Percentiles rank a stretch among this genome's conserved stretches.
phyloP scores from a whole-genome alignment of 495 filamentous ascomycete species.

The Trichocladium antarcticum region DNA sequence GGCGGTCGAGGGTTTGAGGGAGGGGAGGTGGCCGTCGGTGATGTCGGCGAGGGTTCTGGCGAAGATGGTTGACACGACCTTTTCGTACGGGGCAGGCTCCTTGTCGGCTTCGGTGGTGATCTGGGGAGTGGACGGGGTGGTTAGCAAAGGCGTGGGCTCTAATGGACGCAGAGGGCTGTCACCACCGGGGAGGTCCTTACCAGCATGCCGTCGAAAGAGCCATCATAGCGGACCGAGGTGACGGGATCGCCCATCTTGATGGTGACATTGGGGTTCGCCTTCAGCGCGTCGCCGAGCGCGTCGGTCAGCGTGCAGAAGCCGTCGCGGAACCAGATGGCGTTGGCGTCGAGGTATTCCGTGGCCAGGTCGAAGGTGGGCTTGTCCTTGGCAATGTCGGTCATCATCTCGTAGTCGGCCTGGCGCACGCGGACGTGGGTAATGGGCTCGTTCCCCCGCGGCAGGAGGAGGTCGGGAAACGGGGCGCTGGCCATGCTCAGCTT shows the following conservation, averaged over 20 bases:
- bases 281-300: conserved; percentile 37
- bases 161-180: no score
- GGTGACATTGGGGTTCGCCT: conserved; percentile 39
- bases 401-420: conserved; percentile 2
- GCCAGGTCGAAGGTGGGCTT: conserved; percentile 5
- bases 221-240: conserved; percentile 18
- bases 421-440: background rate
- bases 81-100: conserved; percentile 36
- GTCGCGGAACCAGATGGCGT: conserved; percentile 38
- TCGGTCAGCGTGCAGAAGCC: conserved; percentile 47
- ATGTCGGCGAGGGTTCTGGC: conserved; percentile 37
- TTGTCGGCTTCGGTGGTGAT: conserved; percentile 18
- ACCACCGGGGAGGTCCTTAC: conserved; percentile 2
- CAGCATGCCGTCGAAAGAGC: conserved; percentile 9
- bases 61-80: conserved; percentile 62
- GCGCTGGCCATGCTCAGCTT: conserved; percentile 57
- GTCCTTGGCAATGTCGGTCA: background rate
- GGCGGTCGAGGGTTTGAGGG: conserved; percentile 46
- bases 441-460: background rate
- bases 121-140: conserved; percentile 12
- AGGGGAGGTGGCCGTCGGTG: conserved; percentile 35
- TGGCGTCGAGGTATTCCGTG: background rate
- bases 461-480: conserved; percentile 10
- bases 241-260: conserved; percentile 41
- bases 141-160: background rate